Base-by-base conservation (phyloP, 106 monocot genomes). In the Vanilla planifolia region DNA sequence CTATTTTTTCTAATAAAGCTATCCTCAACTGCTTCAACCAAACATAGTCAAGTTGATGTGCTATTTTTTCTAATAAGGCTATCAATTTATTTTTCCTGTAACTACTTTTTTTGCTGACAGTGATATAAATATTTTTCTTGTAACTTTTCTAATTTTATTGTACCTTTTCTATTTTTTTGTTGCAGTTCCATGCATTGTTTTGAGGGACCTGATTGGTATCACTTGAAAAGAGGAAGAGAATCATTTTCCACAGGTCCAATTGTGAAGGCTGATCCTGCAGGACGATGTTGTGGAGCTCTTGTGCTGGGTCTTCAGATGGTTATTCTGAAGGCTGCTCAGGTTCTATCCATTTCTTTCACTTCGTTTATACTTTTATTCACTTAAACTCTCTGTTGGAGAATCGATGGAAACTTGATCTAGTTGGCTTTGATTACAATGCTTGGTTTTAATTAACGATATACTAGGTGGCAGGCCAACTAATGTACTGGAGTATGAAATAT, bases 181-280 rank as follows among this genome's bases (percentile, higher is more conserved):
- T 77, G 45, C 73, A 98, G 96, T 80, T 98, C 96, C 2, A 91
- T 98, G 96, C 96, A 98, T 30, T 88, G 96, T 71, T 98, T 91
- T 73, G 96, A 98, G 67, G 96, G 96, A 9, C 91, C 90, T 26
- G 91, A 98, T 41, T 91, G 96, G 96, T 76, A 76, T 59, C 75
- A 82, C 52, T 48, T 98, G 72, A 98, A 98, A 73, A 91, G 81
- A 67, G 96, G 96, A 25, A 81, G 87, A 40, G 91, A 91, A 65
- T 91, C 88, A 20, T 98, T 91, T 88, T 66, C 91, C 42, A 60
- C 70, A 53, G 91, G 91, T 75, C 91, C 96, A 65, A 5, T 70
- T 19, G 66, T 98, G 37, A 87, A 85, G 70, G 63, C 84, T 37
- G 96, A 98, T 60, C 91, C 96, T 33, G 66, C 67, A 64, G 91